Base-by-base conservation (phyloP, 2,329 filamentous ascomycete species). In the Trichoderma afroharzianum region DNA sequence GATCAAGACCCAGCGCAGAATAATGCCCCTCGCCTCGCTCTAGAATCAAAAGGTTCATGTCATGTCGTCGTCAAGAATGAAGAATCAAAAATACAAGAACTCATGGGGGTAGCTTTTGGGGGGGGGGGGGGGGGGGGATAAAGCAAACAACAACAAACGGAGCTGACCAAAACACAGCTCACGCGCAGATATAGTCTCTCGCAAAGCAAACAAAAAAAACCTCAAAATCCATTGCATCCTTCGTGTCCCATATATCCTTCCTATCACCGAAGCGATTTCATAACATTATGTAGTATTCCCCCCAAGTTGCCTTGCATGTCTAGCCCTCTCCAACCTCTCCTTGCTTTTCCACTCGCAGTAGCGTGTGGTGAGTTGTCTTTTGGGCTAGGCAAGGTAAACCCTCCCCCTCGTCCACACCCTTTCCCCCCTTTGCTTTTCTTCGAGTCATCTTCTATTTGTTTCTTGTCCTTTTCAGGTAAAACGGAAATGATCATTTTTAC, bases 51-150 rank as follows among this genome's bases (percentile, higher is more conserved):
- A 73, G 72, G 68, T 70, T 72, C 72, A 72, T 64, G 70, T 75
- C 73, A 70, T 74, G 71, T 75, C 74, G 74, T 74, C 73, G 68
- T 75, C 58, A 74, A 63, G 61, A 72, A 57, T 59, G 55, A 69
- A 55, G 63, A 53, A 67, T 58, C 32, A 58, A 55, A 63, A 68
- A 30, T 67, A 72, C 53, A 74, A 26, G 71, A 63, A 64, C 18
- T 53, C 47, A 21, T 24, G 9, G 47, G 43, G 43, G 9, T 53
- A n/a, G n/a, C 43, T 24, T 53, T n/a, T n/a, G n/a, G n/a, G n/a
- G n/a, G n/a, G n/a, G n/a, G n/a, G n/a, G n/a, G n/a, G n/a, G n/a
- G 28, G 28, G 28, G 9, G 57, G 57, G 28, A 32, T n/a, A 59
- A 55, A 68, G n/a, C n/a, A n/a, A 66, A 58, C 36, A 69, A 61